Conservation (phyloP, 768 basidiomycete genomes). For the Suillus tomentosus region DNA sequence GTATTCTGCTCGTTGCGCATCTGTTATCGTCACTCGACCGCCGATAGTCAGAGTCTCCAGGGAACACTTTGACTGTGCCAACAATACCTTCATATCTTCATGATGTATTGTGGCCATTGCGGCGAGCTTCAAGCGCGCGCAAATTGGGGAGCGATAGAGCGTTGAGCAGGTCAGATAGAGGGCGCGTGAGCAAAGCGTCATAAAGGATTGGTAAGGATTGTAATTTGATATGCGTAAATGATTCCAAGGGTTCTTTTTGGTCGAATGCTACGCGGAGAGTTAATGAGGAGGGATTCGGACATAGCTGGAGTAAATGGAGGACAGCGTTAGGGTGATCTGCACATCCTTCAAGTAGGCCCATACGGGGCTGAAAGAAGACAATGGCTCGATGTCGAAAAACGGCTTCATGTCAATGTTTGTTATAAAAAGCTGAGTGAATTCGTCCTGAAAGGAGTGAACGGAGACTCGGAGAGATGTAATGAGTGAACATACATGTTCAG, state of each 20-base stretch:
- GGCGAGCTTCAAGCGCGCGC: conserved; percentile 14
- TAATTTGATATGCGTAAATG: conserved; percentile 17
- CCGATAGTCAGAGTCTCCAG: conserved; percentile 23
- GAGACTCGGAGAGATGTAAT: no score
- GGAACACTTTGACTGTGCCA: conserved; percentile 25
- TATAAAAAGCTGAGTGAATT: no score
- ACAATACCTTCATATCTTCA: conserved; percentile 18
- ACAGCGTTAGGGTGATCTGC: conserved; percentile 3
- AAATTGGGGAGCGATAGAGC: conserved; percentile 21
- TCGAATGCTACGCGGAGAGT: conserved; percentile 15
- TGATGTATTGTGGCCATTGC: not conserved
- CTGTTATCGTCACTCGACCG: conserved; percentile 15
- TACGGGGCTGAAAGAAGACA: conserved; percentile 19
- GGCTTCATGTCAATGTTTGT: not conserved
- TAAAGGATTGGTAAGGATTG: no score
- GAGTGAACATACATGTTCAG: no score
- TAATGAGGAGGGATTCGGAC: conserved; percentile 18
- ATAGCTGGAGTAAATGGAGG: conserved; percentile 21
- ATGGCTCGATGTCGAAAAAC: conserved; percentile 11
- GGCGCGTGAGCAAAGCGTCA: not conserved
- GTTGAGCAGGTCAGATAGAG: conserved; percentile 17
- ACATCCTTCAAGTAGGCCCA: conserved; percentile 25
- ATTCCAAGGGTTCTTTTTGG: not conserved
- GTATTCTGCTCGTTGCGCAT: conserved; percentile 19
- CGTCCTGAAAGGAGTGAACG: no score